Base-by-base conservation (phyloP, 164 flowering plant species). In the Umbilicus rupestris region DNA sequence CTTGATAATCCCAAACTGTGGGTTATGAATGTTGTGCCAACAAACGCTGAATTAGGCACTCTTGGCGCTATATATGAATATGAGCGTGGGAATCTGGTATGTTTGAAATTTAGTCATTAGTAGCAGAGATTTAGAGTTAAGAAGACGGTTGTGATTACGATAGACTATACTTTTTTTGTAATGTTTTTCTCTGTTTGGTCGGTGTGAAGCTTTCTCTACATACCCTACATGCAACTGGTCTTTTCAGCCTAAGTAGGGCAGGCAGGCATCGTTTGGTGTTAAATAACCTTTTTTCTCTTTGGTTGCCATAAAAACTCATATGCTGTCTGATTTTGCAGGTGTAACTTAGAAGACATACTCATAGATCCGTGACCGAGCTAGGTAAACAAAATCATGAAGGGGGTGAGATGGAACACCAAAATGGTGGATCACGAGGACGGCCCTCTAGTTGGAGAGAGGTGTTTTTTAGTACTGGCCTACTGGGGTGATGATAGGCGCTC, bases 11-110 rank as follows among this genome's bases (percentile, higher is more conserved):
- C 81, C 22, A 77, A 79, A 67, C 52, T 74, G 66, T 83, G 87
- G 87, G 83, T 78, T 63, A 83, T 83, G 87, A 83, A 83, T 80
- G 87, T 81, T 41, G 65, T 83, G 76, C 83, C 87, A 9, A 83
- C 87, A 4, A 79, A 81, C 39, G 83, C 84, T 50, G 80, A 75
- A 66, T 78, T 68, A 47, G 77, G 76, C 71, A 81, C 84, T 29
- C 69, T 83, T 45, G 81, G 80, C 39, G 77, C 72, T 55, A 71
- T 83, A 39, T 78, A 7, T 67, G 84, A 83, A 60, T 76, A 84
- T 26, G 86, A 84, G 22, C 42, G 79, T 83, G 30, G 86, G 86
- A 66, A 79, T 83, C 30, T 81, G 87, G 87, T 83, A 79, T 67
- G 16, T 19, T 59, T 67, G 33, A 65, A 12, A 37, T 46, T 15